phyloP scores from a whole-genome alignment of 345 rosid species.

The Cardiospermum halicacabum region DNA sequence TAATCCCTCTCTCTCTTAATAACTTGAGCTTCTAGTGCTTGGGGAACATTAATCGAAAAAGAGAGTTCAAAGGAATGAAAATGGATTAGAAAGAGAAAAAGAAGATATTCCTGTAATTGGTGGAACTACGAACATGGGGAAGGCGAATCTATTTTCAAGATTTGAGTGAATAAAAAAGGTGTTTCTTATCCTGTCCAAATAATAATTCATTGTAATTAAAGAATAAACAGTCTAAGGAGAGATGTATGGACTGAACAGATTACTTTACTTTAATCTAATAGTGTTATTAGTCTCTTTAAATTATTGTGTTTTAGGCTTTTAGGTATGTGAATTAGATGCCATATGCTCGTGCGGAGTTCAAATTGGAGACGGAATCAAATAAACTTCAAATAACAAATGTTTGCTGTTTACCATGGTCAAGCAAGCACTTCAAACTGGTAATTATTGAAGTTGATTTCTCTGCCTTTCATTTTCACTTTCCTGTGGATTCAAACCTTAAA shows the following conservation, averaged over 20 bases:
- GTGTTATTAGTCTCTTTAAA: not conserved
- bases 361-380: not conserved
- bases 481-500: not conserved
- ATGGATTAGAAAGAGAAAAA: not conserved
- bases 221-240: conserved; percentile 1
- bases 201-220: not conserved
- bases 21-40: not conserved
- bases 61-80: not conserved
- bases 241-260: not conserved
- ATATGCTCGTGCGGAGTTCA: not conserved
- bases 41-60: not conserved
- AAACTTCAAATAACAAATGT: not conserved
- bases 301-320: not conserved
- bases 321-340: not conserved
- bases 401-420: not conserved
- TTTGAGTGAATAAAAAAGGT: not conserved
- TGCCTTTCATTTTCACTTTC: not conserved
- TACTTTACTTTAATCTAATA: not conserved
- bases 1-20: not conserved
- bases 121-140: not conserved
- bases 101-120: not conserved
- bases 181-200: not conserved
- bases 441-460: not conserved
- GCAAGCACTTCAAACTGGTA: not conserved
- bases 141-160: not conserved